Evolutionary conservation across 441 rosid species (phyloP), one percentile per base, ranked within the genome.

Genomic region (Adansonia grandidieri): DNA sequence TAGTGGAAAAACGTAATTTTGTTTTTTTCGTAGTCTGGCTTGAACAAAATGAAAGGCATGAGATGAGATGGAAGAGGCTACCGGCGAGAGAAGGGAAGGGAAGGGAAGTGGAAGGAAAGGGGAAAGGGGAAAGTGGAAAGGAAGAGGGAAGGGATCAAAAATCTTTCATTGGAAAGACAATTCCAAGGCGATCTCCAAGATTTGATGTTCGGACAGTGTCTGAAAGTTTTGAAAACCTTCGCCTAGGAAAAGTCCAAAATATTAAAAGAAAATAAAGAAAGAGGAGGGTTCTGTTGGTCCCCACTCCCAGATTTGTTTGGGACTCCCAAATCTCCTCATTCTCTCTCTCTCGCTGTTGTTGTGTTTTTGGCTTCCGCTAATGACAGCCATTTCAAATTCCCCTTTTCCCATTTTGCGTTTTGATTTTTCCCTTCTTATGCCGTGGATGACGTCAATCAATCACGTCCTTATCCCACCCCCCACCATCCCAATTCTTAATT

Each of bases 221-320:
- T 57, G 62, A 57, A 57, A 57, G 62, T 57, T 57, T 57, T 57
- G 28, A 57, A 19, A 57, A 57, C 19, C 32, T 28, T 28, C 32
- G 20, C 62, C 62, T 57, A 57, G 62, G 11, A 57, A 57, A 19
- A 57, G 28, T 57, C 62, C 28, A 57, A 57, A 2, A 1, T 24
- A 19, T 57, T 6, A 57, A n/a, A 57, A 56, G 7, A 57, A 15
- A n/a, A 5, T n/a, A 56, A n/a, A 17, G 79, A 86, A 70, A 13
- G 78, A 70, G 2, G 8, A 61, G 32, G 47, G 28, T 1, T 40
- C 71, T 65, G 68, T 74, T 73, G 32, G 92, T 86, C 58, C 92
- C 90, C 84, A 14, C 67, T n/a, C 6, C 19, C 54, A 86, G 92
- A 91, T 90, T 77, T 89, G 75, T 45, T 22, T 81, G 83, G 93